Evolutionary conservation across 345 rosid genomes (phyloP), one percentile per base, ranked within the genome.

Genomic region (Aethionema arabicum): DNA sequence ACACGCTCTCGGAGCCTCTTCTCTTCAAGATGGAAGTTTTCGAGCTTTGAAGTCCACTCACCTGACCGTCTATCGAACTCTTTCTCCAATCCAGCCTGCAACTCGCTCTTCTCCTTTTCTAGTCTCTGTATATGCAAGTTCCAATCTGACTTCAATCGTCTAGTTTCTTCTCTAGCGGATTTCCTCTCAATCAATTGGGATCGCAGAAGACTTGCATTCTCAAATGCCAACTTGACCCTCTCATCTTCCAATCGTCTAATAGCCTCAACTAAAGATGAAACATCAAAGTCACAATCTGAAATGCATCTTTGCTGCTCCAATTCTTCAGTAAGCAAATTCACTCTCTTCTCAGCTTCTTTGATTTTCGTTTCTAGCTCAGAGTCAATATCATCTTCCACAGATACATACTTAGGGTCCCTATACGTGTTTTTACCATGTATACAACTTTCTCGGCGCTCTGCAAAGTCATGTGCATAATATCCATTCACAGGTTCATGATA

Each of bases 51-150:
- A 29, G 89, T 84, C 97, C 99, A 95, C 47, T 84, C 97, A 69
- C 82, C 80, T 14, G 97, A 95, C 77, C 99, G 86, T 80, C 97
- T 86, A 71, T 95, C 99, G 3, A 95, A 75, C 74, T 95, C 97
- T 70, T 88, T 90, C 82, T 95, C 97, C 84, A 95, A 57, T 39
- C 82, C 88, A 40, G 72, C 63, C 75, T 90, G 96, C 76, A 87
- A 74, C 67, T 90, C 97, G 49, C 68, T 63, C 77, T 82, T 90
- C 77, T 93, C 97, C 64, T 74, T 87, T 69, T 85, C 96, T 29
- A 90, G 59, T 72, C 85, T 83, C 52, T 73, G 76, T 54, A 74
- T 70, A 48, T 62, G 76, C 53, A 83, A 76, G 52, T 81, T 86
- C 65, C 78, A 53, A 48, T 95, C 97, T 49, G 66, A 68, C 74